These are phyloP conservation scores for Metschnikowia santaceciliae DNA, from an alignment of 805 yeast species.

Conservation along the genomic window DNA sequence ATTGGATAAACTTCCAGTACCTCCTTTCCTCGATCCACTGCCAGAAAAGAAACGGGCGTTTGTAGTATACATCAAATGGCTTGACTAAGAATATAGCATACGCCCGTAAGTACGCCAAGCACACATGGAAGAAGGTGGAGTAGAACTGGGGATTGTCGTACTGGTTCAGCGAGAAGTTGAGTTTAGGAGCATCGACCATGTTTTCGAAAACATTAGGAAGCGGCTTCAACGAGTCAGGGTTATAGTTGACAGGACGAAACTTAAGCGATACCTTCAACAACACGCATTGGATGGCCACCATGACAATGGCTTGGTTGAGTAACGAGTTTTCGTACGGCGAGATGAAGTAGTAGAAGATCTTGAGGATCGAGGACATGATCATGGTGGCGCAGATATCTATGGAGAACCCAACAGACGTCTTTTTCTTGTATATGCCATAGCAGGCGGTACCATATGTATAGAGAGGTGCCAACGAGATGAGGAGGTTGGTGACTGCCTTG, in stretches of 20 bases:
- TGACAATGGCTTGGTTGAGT: slow-evolving; percentile 74
- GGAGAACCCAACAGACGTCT: slow-evolving; percentile 76
- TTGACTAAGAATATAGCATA: slow-evolving; percentile 37
- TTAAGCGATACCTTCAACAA: slow-evolving; percentile 60
- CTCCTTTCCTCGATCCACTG: slow-evolving; percentile 66
- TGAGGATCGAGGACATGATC: slow-evolving; percentile 69
- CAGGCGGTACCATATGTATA: slow-evolving; percentile 86
- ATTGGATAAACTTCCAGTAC: slow-evolving; percentile 61
- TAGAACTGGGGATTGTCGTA: slow-evolving; percentile 10
- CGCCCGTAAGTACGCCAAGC: slow-evolving; percentile 11
- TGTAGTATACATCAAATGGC: slow-evolving; percentile 66
- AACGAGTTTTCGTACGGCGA: slow-evolving; percentile 80
- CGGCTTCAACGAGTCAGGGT: slow-evolving; percentile 30
- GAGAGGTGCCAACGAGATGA: slow-evolving; percentile 78
- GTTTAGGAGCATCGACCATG: slow-evolving; percentile 15
- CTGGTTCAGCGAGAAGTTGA: slow-evolving; percentile 8
- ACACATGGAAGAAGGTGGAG: slow-evolving; percentile 5
- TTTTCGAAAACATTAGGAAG: slow-evolving; percentile 29
- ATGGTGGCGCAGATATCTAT: slow-evolving; percentile 92
- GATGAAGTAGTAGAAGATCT: slow-evolving; percentile 73
- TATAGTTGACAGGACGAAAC: slow-evolving; percentile 43
- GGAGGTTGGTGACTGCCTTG: slow-evolving; percentile 56
- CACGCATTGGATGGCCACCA: slow-evolving; percentile 74
- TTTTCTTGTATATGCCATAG: slow-evolving; percentile 55
- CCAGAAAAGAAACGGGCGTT: slow-evolving; percentile 72